phyloP scores from a whole-genome alignment of 176 grass and related monocot species.

The Phoenix dactylifera region DNA sequence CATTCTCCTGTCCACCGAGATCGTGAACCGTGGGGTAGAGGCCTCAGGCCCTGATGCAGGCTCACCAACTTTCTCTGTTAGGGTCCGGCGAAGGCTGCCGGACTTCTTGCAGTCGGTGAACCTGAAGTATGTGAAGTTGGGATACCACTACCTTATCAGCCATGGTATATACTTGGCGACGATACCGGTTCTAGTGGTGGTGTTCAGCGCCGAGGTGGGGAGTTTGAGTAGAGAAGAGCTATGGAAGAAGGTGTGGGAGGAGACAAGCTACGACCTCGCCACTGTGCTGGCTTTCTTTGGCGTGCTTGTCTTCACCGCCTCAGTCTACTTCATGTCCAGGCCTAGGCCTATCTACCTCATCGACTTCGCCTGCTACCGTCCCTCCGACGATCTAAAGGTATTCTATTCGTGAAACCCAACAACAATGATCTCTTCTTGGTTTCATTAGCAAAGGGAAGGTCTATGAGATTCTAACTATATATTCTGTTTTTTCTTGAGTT shows the following conservation, averaged over 20 bases:
- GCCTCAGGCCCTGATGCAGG: conserved; percentile 85
- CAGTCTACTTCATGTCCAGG: conserved; percentile 83
- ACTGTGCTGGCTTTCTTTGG: conserved; percentile 85
- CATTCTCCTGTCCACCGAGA: conserved; percentile 80
- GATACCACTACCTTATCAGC: conserved; percentile 95
- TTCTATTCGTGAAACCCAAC: neutral
- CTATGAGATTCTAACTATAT: no score
- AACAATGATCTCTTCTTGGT: no score
- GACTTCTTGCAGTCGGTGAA: conserved; percentile 98
- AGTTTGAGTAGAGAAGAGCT: conserved; percentile 85
- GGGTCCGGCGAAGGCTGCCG: conserved; percentile 77
- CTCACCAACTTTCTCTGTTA: conserved; percentile 82
- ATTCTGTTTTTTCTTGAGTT: no score
- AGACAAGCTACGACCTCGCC: conserved; percentile 91
- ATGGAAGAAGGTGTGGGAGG: conserved; percentile 77
- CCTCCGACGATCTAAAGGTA: conserved; percentile 91
- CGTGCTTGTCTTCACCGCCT: conserved; percentile 83
- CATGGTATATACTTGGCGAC: conserved; percentile 89
- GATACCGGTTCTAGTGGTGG: conserved; percentile 74
- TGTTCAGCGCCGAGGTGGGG: conserved; percentile 85
- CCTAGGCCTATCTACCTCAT: conserved; percentile 89
- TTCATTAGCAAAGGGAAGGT: no score
- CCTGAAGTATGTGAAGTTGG: conserved; percentile 87
- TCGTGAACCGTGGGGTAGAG: conserved; percentile 90
- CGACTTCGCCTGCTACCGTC: conserved; percentile 90